These are phyloP conservation scores for Cryphonectria naterciae DNA, from an alignment of 2,329 filamentous ascomycete genomes.

Conservation along the genomic window DNA sequence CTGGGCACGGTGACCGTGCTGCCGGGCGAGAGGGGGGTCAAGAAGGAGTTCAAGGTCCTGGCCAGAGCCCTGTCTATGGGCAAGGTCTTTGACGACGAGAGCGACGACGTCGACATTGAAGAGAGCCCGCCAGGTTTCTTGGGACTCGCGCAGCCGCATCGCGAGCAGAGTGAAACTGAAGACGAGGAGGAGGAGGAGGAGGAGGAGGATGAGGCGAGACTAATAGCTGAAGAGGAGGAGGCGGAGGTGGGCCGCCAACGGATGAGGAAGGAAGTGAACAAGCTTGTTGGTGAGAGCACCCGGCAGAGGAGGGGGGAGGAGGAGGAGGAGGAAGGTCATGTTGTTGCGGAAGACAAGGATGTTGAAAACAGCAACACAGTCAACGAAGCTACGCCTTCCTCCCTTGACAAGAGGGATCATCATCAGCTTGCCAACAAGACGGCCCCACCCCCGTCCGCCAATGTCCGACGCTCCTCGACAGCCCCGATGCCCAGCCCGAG, in stretches of 20 bases:
- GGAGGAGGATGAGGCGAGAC: slow-evolving; percentile 30
- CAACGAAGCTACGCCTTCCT: not conserved
- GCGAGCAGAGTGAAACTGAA: slow-evolving; percentile 25
- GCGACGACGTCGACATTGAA: slow-evolving; percentile 40
- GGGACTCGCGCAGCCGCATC: slow-evolving; percentile 37
- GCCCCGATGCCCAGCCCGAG: slow-evolving; percentile 17
- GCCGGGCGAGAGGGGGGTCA: slow-evolving; percentile 57
- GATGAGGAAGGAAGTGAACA: slow-evolving; percentile 33
- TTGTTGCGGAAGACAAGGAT: not conserved
- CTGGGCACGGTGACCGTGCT: slow-evolving; percentile 65
- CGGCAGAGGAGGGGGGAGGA: not conserved
- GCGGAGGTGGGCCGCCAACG: slow-evolving; percentile 37
- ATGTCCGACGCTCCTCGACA: slow-evolving; percentile 9
- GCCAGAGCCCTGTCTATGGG: slow-evolving; percentile 49
- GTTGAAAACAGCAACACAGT: not conserved
- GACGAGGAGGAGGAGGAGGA: slow-evolving; percentile 29
- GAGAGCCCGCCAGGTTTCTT: slow-evolving; percentile 48
- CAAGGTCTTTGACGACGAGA: slow-evolving; percentile 43
- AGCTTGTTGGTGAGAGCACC: slow-evolving; percentile 18
- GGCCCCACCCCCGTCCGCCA: not conserved
- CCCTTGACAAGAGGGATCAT: not conserved
- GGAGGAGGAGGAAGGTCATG: not conserved
- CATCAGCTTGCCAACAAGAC: not conserved
- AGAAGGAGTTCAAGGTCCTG: slow-evolving; percentile 49
- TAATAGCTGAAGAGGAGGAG: slow-evolving; percentile 32